A percentile compares a stretch with the other conserved stretches of the same genome.
These are phyloP conservation scores for Flagelloscypha sp. DNA, from an alignment of 768 basidiomycete genomes.

Conservation along the genomic window DNA sequence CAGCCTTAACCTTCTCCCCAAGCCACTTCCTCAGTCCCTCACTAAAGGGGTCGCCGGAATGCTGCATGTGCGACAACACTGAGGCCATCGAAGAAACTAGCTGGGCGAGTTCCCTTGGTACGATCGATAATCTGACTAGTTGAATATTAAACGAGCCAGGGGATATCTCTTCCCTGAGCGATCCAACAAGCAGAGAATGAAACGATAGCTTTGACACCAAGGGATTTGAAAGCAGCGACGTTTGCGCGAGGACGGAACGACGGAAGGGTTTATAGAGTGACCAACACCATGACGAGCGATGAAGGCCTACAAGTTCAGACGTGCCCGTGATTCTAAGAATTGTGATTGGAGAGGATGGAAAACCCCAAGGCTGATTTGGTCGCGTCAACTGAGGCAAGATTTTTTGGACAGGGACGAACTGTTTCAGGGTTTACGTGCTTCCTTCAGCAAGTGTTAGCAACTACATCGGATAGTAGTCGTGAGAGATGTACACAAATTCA, in stretches of 20 bases:
- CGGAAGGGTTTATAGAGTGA: constrained; percentile 72
- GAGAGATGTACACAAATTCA: constrained; percentile 65
- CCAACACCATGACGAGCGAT: constrained; percentile 82
- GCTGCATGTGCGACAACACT: constrained; percentile 84
- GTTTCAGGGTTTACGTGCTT: constrained; percentile 75
- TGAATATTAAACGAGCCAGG: constrained; percentile 86
- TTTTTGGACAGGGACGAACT: constrained; percentile 37
- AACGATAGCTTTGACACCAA: constrained; percentile 83
- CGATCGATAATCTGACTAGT: constrained; percentile 93
- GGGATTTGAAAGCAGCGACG: constrained; percentile 88
- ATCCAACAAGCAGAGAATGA: constrained; percentile 96
- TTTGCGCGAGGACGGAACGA: constrained; percentile 85
- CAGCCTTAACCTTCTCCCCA: constrained; percentile 52
- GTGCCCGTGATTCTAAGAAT: no score
- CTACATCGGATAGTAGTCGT: background rate
- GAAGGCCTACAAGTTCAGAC: no score
- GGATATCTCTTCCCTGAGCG: constrained; percentile 84
- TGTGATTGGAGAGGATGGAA: constrained; percentile 85
- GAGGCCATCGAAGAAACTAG: constrained; percentile 79
- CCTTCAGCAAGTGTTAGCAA: constrained; percentile 26
- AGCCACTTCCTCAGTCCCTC: constrained; percentile 56
- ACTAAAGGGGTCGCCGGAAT: constrained; percentile 91
- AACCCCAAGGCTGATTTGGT: constrained; percentile 76
- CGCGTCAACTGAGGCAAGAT: background rate
- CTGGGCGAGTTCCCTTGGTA: constrained; percentile 87